Evolutionary conservation across 441 rosid genomes (phyloP).

Genomic region (Lepidium campestre): DNA sequence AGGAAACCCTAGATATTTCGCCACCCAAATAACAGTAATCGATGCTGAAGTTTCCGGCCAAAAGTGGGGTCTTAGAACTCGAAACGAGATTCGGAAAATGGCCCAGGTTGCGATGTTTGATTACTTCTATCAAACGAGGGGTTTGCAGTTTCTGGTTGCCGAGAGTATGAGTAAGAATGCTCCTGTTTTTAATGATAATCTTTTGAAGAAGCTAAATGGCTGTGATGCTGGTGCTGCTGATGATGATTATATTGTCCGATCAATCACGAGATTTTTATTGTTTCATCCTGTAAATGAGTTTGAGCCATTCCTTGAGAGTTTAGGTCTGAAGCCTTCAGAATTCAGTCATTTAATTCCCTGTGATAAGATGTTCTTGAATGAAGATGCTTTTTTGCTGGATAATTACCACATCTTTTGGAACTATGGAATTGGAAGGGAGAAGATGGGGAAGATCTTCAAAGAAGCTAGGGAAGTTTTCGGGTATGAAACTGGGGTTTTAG

Average conservation of each 20-base stretch:
- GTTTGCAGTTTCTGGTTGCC: conserved; percentile 45
- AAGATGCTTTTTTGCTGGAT: conserved; percentile 57
- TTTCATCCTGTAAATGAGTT: conserved; percentile 85
- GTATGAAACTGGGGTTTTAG: conserved; percentile 44
- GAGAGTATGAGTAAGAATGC: conserved; percentile 59
- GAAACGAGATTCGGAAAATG: conserved; percentile 21
- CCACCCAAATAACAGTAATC: conserved; percentile 13
- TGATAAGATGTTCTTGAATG: conserved; percentile 57
- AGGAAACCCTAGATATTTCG: conserved; percentile 37
- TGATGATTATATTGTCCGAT: conserved; percentile 31
- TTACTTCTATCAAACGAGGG: conserved; percentile 54
- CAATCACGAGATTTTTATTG: conserved; percentile 41
- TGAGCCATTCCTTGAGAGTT: conserved; percentile 83
- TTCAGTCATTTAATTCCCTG: conserved; percentile 42
- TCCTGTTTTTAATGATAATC: conserved; percentile 43
- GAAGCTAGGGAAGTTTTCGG: conserved; percentile 52
- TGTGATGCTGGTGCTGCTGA: conserved; percentile 32
- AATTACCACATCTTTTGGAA: conserved; percentile 61
- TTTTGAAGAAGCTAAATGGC: conserved; percentile 29
- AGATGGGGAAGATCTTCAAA: conserved; percentile 60
- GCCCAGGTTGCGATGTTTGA: conserved; percentile 57
- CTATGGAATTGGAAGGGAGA: conserved; percentile 46
- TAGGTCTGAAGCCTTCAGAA: conserved; percentile 58
- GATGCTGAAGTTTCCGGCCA: conserved; percentile 3
- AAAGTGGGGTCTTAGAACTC: background rate